These are phyloP conservation scores for Crataegus laevigata DNA, from an alignment of 306 rosid genomes.

Conservation along the genomic window DNA sequence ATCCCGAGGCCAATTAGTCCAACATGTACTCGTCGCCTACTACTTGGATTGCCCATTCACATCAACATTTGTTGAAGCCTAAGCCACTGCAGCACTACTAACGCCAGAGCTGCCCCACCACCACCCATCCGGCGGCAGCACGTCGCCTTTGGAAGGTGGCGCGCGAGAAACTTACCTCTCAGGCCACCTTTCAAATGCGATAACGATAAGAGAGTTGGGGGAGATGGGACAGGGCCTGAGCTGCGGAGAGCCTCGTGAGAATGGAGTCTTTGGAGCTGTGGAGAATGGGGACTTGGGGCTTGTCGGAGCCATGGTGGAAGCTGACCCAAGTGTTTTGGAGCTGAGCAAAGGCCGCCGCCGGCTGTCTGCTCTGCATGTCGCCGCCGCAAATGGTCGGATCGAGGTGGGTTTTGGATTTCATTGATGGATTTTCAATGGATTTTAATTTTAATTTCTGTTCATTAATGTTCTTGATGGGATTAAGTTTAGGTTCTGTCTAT, in stretches of 20 bases:
- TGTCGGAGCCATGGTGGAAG: slow-evolving; percentile 33
- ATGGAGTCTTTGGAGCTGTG: slow-evolving; percentile 49
- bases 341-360: slow-evolving; percentile 29
- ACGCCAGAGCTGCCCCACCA: not conserved
- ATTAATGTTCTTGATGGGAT: not conserved
- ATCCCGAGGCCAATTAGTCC: slow-evolving; percentile 23
- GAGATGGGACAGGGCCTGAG: slow-evolving; percentile 75
- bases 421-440: not conserved
- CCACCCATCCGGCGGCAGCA: not conserved
- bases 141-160: slow-evolving; percentile 34
- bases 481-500: slow-evolving; percentile 47
- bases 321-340: slow-evolving; percentile 42
- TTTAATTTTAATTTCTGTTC: not conserved
- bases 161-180: slow-evolving; percentile 14
- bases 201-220: slow-evolving; percentile 9
- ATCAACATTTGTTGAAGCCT: not conserved
- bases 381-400: slow-evolving; percentile 73
- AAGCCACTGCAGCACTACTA: not conserved
- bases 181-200: slow-evolving; percentile 14
- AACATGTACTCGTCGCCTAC: not conserved
- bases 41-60: not conserved
- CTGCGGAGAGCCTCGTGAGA: slow-evolving; percentile 38
- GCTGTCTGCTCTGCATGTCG: slow-evolving; percentile 64
- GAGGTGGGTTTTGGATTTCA: slow-evolving; percentile 38
- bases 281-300: slow-evolving; percentile 52